These are phyloP conservation scores for Colletotrichum spaethianum DNA, from an alignment of 2,329 filamentous ascomycete species.

Conservation along the genomic window DNA sequence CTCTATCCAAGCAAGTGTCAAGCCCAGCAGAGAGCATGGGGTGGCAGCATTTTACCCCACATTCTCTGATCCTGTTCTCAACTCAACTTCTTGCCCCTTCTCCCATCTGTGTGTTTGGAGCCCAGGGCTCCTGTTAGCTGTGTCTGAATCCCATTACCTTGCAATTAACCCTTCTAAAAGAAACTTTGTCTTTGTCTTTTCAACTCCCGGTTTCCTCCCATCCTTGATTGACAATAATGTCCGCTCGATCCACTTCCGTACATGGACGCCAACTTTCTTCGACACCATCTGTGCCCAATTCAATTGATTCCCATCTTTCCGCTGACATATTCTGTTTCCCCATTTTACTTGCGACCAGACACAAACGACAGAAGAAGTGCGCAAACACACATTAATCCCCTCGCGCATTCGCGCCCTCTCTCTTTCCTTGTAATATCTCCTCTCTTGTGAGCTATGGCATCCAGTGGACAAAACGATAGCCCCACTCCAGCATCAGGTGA, in stretches of 20 bases:
- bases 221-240: background rate
- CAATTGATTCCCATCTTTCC: background rate
- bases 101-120: conserved; percentile 1
- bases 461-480: conserved; percentile 8
- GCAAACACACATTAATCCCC: background rate
- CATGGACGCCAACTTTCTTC: conserved; percentile 23
- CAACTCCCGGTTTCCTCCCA: conserved; percentile 11
- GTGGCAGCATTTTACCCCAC: conserved; percentile 22
- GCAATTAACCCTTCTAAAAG: conserved; percentile 6
- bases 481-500: conserved; percentile 17
- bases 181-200: conserved; percentile 16
- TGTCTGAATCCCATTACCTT: background rate
- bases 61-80: conserved; percentile 16
- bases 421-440: background rate
- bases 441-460: conserved; percentile 15
- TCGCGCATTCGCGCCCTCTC: background rate
- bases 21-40: conserved; percentile 1
- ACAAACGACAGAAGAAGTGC: background rate
- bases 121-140: background rate
- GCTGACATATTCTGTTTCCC: background rate
- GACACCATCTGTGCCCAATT: background rate
- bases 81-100: background rate
- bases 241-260: conserved; percentile 25
- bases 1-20: background rate
- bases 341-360: background rate